Evolutionary conservation across 164 flowering plant species (phyloP).

Genomic region (Berberis thunbergii): DNA sequence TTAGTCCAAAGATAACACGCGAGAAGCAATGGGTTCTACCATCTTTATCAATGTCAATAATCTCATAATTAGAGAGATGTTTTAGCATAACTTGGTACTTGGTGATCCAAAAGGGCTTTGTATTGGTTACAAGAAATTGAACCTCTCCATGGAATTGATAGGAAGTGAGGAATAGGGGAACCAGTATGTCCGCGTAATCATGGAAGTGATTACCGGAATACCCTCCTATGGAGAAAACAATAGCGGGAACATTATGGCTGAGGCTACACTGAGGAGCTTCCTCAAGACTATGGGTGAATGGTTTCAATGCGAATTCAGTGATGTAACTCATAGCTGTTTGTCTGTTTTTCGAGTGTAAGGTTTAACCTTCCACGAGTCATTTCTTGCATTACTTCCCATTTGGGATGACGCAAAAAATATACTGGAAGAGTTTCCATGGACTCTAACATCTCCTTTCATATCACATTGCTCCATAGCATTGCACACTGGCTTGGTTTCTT

Average conservation of each 20-base stretch:
- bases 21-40: slow-evolving; percentile 44
- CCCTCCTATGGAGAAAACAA: slow-evolving; percentile 63
- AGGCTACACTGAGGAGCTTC: slow-evolving; percentile 32
- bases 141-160: slow-evolving; percentile 44
- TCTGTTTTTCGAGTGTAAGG: slow-evolving; percentile 68
- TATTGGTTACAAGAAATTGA: slow-evolving; percentile 44
- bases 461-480: slow-evolving; percentile 25
- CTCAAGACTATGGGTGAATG: not conserved
- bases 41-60: slow-evolving; percentile 42
- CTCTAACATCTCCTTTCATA: slow-evolving; percentile 41
- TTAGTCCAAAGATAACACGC: slow-evolving; percentile 39
- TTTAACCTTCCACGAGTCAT: slow-evolving; percentile 37
- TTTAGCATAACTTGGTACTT: slow-evolving; percentile 31
- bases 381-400: slow-evolving; percentile 2
- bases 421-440: slow-evolving; percentile 45
- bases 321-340: slow-evolving; percentile 28
- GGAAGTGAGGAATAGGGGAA: slow-evolving; percentile 55
- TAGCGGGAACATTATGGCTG: slow-evolving; percentile 42
- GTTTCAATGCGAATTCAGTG: slow-evolving; percentile 26
- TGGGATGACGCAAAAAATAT: slow-evolving; percentile 24
- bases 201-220: slow-evolving; percentile 71
- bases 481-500: slow-evolving; percentile 22
- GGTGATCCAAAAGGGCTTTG: slow-evolving; percentile 23
- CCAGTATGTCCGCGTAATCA: slow-evolving; percentile 49
- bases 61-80: slow-evolving; percentile 37